phyloP scores from a whole-genome alignment of 805 yeast species.

The Wickerhamiella qilinensis region DNA sequence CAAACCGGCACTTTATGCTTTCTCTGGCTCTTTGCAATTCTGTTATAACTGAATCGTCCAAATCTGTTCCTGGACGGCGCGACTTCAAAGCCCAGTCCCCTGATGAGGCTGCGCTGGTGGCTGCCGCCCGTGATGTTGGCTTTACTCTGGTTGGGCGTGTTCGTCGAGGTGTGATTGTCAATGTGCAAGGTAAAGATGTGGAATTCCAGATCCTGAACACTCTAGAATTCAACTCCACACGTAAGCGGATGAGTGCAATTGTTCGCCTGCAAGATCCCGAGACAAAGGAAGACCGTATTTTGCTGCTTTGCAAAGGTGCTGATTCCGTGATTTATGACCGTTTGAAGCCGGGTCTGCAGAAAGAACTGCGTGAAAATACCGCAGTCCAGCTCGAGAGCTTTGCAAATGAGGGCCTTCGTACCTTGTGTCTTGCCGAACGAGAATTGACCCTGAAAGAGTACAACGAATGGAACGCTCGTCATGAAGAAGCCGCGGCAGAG shows the following conservation, averaged over 20 bases:
- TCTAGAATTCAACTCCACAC: constrained; percentile 55
- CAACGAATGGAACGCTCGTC: constrained; percentile 37
- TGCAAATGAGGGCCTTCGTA: constrained; percentile 68
- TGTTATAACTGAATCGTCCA: constrained; percentile 45
- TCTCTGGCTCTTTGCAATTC: constrained; percentile 66
- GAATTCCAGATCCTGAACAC: constrained; percentile 41
- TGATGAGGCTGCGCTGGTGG: constrained; percentile 69
- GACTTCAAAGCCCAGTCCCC: constrained; percentile 73
- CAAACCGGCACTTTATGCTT: constrained; percentile 47
- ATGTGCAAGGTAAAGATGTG: constrained; percentile 31
- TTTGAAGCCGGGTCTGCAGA: constrained; percentile 25
- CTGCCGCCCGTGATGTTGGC: constrained; percentile 65
- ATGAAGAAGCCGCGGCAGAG: constrained; percentile 41
- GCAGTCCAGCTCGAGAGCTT: constrained; percentile 57
- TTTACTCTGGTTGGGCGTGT: constrained; percentile 43
- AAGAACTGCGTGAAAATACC: constrained; percentile 37
- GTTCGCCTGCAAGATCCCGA: constrained; percentile 25
- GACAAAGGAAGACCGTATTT: constrained; percentile 22
- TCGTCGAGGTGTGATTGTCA: constrained; percentile 32
- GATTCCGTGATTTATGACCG: constrained; percentile 58
- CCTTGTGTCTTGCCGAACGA: constrained; percentile 56
- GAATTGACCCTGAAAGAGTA: constrained; percentile 33
- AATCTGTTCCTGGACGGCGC: constrained; percentile 22
- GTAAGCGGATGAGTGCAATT: constrained; percentile 69
- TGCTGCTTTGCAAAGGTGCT: constrained; percentile 59